Evolutionary conservation across 495 filamentous ascomycete species (phyloP).

Genomic region (Tuber aestivum): DNA sequence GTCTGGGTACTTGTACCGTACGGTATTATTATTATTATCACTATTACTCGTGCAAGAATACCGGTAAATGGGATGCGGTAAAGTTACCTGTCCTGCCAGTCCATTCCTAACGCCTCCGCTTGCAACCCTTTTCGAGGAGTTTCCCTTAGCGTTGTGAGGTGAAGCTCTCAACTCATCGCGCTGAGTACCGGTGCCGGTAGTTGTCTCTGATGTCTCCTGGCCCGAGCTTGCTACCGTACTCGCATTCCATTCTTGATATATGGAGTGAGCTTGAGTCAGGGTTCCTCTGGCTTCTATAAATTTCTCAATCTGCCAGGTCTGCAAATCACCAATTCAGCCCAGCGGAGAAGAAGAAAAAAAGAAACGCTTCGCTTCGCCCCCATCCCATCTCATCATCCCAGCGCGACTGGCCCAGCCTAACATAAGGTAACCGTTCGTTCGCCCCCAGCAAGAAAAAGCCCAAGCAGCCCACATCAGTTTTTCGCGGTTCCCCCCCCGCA

Average conservation of each 20-base stretch:
- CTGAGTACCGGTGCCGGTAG: background rate
- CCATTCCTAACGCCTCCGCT: background rate
- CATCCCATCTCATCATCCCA: conserved; percentile 40
- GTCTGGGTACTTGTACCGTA: background rate
- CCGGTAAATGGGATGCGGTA: too few relatives aligned
- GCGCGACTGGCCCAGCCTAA: conserved; percentile 23
- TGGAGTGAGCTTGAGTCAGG: background rate
- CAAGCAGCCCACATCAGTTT: conserved; percentile 22
- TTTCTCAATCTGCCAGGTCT: background rate
- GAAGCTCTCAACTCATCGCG: background rate
- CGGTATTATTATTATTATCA: too few relatives aligned
- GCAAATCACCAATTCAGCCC: conserved; percentile 19
- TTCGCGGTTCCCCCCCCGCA: conserved; percentile 30
- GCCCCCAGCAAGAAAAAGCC: conserved; percentile 18
- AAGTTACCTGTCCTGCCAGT: too few relatives aligned
- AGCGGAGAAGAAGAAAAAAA: too few relatives aligned
- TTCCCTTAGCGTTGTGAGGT: background rate
- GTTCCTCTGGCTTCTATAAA: conserved; percentile 1
- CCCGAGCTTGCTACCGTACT: background rate
- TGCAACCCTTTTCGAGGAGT: background rate
- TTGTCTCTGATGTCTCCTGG: background rate
- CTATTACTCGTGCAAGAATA: too few relatives aligned
- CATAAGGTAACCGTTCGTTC: conserved; percentile 31
- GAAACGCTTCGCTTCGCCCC: conserved; percentile 34
- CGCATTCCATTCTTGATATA: background rate